Conservation (phyloP, 805 yeast genomes). For the Sugiyamaella chiloensis region DNA sequence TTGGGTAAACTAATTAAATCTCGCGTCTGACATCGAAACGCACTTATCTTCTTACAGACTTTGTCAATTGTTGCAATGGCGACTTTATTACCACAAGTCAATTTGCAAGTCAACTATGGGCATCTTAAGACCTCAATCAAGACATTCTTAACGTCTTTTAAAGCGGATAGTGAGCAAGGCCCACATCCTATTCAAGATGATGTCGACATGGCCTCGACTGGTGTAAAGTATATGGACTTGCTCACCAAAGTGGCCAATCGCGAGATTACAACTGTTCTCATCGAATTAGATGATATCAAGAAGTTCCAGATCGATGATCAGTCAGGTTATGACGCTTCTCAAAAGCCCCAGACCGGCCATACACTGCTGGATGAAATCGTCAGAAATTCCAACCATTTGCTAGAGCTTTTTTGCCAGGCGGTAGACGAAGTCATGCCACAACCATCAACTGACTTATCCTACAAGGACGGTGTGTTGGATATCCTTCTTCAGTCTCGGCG, state of each 20-base stretch:
- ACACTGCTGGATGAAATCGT: conserved; percentile 56
- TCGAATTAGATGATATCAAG: conserved; percentile 83
- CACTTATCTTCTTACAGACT: conserved; percentile 4
- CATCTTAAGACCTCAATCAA: conserved; percentile 55
- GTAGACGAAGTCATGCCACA: conserved; percentile 82
- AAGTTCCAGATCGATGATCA: conserved; percentile 54
- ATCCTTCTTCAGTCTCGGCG: conserved; percentile 88
- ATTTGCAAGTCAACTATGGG: conserved; percentile 69
- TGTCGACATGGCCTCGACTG: conserved; percentile 12
- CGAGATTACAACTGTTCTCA: conserved; percentile 59
- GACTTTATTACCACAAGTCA: conserved; percentile 57
- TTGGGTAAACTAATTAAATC: conserved; percentile 2
- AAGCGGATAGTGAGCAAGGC: conserved; percentile 40
- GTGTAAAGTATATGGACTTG: conserved; percentile 62
- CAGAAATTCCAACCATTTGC: conserved; percentile 73
- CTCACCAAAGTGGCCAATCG: conserved; percentile 84
- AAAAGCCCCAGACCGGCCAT: conserved; percentile 24
- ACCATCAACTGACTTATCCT: conserved; percentile 76
- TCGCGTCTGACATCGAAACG: conserved; percentile 1
- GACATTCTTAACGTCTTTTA: conserved; percentile 69
- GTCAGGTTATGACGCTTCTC: conserved; percentile 33
- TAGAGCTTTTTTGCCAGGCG: conserved; percentile 69
- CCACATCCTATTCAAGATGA: conserved; percentile 11
- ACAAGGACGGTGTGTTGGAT: conserved; percentile 87
- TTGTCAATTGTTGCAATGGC: conserved; percentile 14